Percentiles rank a stretch among this genome's conserved stretches.
Evolutionary conservation across 1,284 basidiomycete species (phyloP).

Genomic region (Rhodofomes roseus): DNA sequence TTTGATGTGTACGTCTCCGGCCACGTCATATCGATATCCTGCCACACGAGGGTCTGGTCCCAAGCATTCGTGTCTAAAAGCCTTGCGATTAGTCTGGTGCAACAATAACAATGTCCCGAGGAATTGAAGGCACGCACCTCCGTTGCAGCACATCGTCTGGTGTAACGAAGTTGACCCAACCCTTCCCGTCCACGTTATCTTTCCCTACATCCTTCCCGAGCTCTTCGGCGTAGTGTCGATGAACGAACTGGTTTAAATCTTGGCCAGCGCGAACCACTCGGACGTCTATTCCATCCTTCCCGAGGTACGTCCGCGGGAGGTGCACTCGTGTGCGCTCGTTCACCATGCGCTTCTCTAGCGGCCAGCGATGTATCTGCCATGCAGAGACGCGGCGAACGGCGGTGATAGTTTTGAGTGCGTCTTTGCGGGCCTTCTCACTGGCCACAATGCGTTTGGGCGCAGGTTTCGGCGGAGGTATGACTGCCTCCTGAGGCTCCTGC

Average conservation of each 20-base stretch:
- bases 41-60: constrained; percentile 41
- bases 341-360: constrained; percentile 28
- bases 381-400: constrained; percentile 28
- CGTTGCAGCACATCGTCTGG: constrained; percentile 30
- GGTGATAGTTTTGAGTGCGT: constrained; percentile 23
- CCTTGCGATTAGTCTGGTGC: too few relatives aligned
- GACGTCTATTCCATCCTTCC: constrained; percentile 33
- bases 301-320: constrained; percentile 37
- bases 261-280: constrained; percentile 27
- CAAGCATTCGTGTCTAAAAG: constrained; percentile 38
- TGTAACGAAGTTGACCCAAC: constrained; percentile 36
- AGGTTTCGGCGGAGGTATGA: constrained; percentile 1
- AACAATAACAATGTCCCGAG: neutral
- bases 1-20: constrained; percentile 36
- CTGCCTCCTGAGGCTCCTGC: constrained; percentile 16
- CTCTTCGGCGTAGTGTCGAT: constrained; percentile 32
- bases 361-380: constrained; percentile 34
- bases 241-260: constrained; percentile 39
- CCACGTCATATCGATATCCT: constrained; percentile 35
- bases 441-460: constrained; percentile 5
- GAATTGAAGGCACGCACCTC: constrained; percentile 21
- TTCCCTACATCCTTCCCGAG: constrained; percentile 10
- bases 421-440: constrained; percentile 14
- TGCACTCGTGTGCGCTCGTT: constrained; percentile 29
- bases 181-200: constrained; percentile 2